Percentiles rank a stretch among this genome's conserved stretches.
These are phyloP conservation scores for Ilyonectria sp. DNA, from an alignment of 2,329 filamentous ascomycete species.

Conservation along the genomic window DNA sequence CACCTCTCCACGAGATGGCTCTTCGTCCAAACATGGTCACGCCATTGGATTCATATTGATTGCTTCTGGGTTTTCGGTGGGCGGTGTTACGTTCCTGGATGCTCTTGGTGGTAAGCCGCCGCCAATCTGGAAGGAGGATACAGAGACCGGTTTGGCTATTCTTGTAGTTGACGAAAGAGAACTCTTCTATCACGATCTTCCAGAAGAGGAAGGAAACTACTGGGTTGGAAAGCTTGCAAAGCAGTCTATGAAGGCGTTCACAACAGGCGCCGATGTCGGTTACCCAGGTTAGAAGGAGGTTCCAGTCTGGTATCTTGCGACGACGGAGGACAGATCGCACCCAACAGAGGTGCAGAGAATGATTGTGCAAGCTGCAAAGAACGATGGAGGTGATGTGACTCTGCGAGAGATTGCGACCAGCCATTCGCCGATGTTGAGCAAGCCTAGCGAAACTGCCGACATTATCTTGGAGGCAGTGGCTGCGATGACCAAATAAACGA, in stretches of 20 bases:
- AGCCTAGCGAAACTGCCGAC: conserved; percentile 55
- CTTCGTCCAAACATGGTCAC: conserved; percentile 46
- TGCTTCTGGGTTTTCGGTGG: conserved; percentile 59
- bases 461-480: conserved; percentile 52
- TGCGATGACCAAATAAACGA: conserved; percentile 30
- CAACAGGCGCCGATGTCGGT: conserved; percentile 59
- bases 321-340: conserved; percentile 57
- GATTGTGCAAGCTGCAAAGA: conserved; percentile 56
- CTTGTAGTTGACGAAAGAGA: conserved; percentile 56
- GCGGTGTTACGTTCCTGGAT: conserved; percentile 59
- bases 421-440: conserved; percentile 66
- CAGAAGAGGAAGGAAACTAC: conserved; percentile 57
- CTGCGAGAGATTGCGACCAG: conserved; percentile 60
- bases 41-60: conserved; percentile 63
- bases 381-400: conserved; percentile 54
- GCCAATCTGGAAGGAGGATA: conserved; percentile 58
- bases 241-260: conserved; percentile 61
- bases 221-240: conserved; percentile 59
- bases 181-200: conserved; percentile 67
- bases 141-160: conserved; percentile 58
- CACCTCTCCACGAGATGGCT: conserved; percentile 38
- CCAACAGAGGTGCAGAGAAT: conserved; percentile 58
- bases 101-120: conserved; percentile 58
- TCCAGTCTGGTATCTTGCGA: conserved; percentile 62
- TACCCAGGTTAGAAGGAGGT: conserved; percentile 66